Evolutionary conservation across 1,284 basidiomycete species (phyloP).

Genomic region (Melampsora americana): DNA sequence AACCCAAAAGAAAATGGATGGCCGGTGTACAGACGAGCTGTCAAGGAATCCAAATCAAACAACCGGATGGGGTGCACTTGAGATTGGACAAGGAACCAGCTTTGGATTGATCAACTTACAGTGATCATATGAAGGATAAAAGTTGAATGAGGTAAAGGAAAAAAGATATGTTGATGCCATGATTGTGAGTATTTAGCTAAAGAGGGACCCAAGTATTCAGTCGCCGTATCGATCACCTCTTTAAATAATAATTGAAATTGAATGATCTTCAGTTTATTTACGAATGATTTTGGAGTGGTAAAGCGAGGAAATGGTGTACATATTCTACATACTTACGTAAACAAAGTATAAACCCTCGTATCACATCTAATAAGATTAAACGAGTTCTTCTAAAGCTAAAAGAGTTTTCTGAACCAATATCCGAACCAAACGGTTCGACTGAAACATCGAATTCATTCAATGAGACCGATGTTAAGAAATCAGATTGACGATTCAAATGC

Average conservation of each 20-base stretch:
- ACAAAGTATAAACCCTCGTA: too few relatives aligned
- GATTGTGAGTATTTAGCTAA: too few relatives aligned
- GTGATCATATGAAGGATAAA: neutral
- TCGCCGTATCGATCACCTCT: neutral
- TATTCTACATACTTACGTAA: too few relatives aligned
- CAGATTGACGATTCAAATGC: neutral
- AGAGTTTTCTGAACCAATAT: neutral
- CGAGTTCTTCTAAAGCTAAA: neutral
- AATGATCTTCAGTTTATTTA: slow-evolving; percentile 10
- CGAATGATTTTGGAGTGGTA: neutral
- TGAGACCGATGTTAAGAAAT: slow-evolving; percentile 11
- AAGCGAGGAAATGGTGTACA: too few relatives aligned
- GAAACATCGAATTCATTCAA: slow-evolving; percentile 29
- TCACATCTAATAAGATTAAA: too few relatives aligned
- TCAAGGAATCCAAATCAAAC: neutral
- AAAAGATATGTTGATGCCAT: too few relatives aligned
- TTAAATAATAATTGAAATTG: neutral
- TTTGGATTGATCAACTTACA: neutral
- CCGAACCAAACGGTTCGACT: slow-evolving; percentile 23
- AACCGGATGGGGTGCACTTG: neutral
- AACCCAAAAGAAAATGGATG: slow-evolving; percentile 22
- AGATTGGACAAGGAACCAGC: neutral
- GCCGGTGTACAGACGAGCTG: slow-evolving; percentile 21
- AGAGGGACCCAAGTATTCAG: too few relatives aligned
- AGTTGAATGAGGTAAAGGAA: slow-evolving; percentile 9